These are phyloP conservation scores for Anaeramoeba flamelloides DNA, from an alignment of 78 protist genomes.

Conservation along the genomic window DNA sequence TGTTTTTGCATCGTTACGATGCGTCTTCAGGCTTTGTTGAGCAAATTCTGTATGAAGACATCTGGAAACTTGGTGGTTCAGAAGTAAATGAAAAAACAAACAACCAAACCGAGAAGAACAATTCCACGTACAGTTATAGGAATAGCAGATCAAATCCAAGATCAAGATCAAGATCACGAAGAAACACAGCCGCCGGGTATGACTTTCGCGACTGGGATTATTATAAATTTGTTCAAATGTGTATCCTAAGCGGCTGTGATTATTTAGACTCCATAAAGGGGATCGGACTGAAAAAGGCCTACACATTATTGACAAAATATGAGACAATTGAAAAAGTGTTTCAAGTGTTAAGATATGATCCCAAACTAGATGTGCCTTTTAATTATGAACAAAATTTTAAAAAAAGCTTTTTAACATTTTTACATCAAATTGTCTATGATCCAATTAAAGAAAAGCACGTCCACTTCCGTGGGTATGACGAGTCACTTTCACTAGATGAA, in stretches of 20 bases:
- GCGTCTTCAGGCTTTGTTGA: background rate
- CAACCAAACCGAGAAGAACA: background rate
- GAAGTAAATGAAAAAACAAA: background rate
- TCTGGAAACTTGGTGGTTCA: too few species aligned
- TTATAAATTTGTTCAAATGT: slow-evolving; percentile 33
- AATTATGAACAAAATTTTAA: background rate
- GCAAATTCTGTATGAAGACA: too few species aligned
- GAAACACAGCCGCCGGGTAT: background rate
- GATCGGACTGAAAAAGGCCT: slow-evolving; percentile 74
- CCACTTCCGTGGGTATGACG: background rate
- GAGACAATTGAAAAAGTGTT: slow-evolving; percentile 3
- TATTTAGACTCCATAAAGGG: slow-evolving; percentile 61
- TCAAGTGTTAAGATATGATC: background rate
- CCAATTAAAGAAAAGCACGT: background rate
- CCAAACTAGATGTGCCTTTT: background rate
- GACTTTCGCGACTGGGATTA: slow-evolving; percentile 7
- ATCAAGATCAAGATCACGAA: background rate
- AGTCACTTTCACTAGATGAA: background rate
- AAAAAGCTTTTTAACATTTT: slow-evolving; percentile 1
- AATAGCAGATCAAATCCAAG: background rate
- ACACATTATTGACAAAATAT: slow-evolving; percentile 17
- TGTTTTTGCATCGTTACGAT: background rate
- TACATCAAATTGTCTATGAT: slow-evolving; percentile 13
- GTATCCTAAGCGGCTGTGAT: slow-evolving; percentile 88
- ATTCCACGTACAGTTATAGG: background rate